Evolutionary conservation across 2,329 filamentous ascomycete genomes (phyloP), one percentile per base, ranked within the genome.

Genomic region (Diaporthe sp.): DNA sequence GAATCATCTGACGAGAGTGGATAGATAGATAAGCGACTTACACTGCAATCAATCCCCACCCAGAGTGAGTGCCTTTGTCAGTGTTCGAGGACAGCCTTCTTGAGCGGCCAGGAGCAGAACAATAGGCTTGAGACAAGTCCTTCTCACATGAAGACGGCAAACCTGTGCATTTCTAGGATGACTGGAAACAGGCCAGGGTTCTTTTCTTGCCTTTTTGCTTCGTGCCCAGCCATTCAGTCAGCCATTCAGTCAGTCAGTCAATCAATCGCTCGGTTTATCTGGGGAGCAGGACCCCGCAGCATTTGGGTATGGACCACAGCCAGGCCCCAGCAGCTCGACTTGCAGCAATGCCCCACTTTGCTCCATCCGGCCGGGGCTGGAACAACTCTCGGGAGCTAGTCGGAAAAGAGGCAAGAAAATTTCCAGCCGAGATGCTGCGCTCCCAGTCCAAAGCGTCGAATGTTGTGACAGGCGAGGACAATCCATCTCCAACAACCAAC

Each of bases 351-450:
- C 17, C 37, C 70, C 70, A 55, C 70, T 68, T 53, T 63, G 10
- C 17, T 47, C 27, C 12, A 15, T 17, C 63, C 47, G 39, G 19
- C 39, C 72, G 68, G 72, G 69, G 72, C 72, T 74, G 72, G 72
- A 74, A 74, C 47, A 74, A 74, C 72, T 51, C 25, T 71, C 72
- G 72, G 72, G 50, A 51, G 68, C 72, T 74, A 74, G 72, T 55
- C 50, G 47, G n/a, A 72, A 66, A 68, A 53, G 37, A 56, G 70
- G 7, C 37, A 74, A 56, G 68, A 74, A 74, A 74, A 71, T 71
- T 74, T 74, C 68, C 58, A 74, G 72, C n/a, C n/a, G 22, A 56
- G 68, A 27, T 59, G 68, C 71, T 27, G 35, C 47, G 39, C 70
- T 53, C 35, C 25, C 35, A 39, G 47, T 39, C 13, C n/a, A 51